These are phyloP conservation scores for Patellifolia procumbens DNA, from an alignment of 179 eudicot genomes.

Conservation along the genomic window DNA sequence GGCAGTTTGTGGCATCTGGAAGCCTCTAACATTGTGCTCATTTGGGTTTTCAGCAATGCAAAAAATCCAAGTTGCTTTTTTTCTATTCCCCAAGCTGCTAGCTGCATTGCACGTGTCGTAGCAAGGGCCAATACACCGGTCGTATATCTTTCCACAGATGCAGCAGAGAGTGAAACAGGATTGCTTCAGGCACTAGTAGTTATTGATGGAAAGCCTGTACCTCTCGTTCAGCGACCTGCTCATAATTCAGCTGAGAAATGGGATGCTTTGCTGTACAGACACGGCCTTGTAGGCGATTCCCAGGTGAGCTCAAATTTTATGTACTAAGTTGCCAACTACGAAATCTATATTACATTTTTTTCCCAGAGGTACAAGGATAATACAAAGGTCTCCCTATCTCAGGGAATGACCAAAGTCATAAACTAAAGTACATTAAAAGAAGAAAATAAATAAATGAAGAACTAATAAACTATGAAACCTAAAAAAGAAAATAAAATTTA, in stretches of 20 bases:
- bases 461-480: too few species aligned
- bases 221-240: constrained; percentile 77
- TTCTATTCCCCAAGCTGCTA: constrained; percentile 95
- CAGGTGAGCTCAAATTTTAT: constrained; percentile 58
- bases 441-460: too few species aligned
- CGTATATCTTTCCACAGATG: constrained; percentile 94
- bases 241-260: constrained; percentile 88
- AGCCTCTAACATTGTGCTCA: constrained; percentile 10
- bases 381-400: too few species aligned
- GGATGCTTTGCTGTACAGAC: constrained; percentile 95
- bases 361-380: too few species aligned
- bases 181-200: constrained; percentile 72
- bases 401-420: too few species aligned
- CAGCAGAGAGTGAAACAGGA: constrained; percentile 93
- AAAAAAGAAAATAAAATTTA: too few species aligned
- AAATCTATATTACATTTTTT: background rate
- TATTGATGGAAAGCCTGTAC: constrained; percentile 69
- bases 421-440: too few species aligned
- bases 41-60: constrained; percentile 64
- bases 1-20: background rate
- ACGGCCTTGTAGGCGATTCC: constrained; percentile 64
- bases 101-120: constrained; percentile 74
- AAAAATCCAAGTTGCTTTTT: constrained; percentile 89
- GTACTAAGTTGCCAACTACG: background rate
- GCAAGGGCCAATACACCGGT: constrained; percentile 79